phyloP scores from a whole-genome alignment of 352 stramenopile species.

The Plasmopara muralis region DNA sequence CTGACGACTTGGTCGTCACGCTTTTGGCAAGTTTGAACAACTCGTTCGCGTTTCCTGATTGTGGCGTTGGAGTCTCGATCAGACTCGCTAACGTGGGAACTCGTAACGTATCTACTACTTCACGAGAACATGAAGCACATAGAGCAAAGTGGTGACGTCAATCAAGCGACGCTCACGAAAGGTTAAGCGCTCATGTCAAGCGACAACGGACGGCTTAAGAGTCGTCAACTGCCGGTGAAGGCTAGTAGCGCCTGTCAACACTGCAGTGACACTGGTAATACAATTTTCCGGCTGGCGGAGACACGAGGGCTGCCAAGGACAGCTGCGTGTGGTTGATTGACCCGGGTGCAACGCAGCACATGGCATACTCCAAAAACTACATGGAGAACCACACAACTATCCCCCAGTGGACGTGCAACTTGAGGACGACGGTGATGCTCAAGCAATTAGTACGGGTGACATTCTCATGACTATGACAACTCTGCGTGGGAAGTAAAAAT shows the following conservation, averaged over 20 bases:
- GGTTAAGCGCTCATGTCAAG: constrained; percentile 5
- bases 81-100: constrained; percentile 16
- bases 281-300: constrained; percentile 9
- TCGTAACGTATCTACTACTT: constrained; percentile 8
- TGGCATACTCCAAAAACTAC: constrained; percentile 14
- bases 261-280: constrained; percentile 8
- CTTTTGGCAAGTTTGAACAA: constrained; percentile 16
- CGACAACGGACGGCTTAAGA: neutral
- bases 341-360: constrained; percentile 24
- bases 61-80: constrained; percentile 17
- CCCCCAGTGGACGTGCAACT: constrained; percentile 12
- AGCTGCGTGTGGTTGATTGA: constrained; percentile 17
- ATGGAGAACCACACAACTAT: constrained; percentile 22
- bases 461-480: constrained; percentile 21
- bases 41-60: constrained; percentile 24
- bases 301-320: constrained; percentile 2
- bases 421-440: constrained; percentile 15
- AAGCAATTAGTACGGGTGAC: constrained; percentile 11
- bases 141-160: constrained; percentile 5
- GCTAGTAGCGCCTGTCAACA: constrained; percentile 2
- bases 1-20: constrained; percentile 11
- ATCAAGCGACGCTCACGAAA: neutral
- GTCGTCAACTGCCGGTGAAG: neutral
- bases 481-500: constrained; percentile 8
- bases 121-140: constrained; percentile 12